Base-by-base conservation (phyloP, 345 rosid species). In the Excoecaria agallocha region DNA sequence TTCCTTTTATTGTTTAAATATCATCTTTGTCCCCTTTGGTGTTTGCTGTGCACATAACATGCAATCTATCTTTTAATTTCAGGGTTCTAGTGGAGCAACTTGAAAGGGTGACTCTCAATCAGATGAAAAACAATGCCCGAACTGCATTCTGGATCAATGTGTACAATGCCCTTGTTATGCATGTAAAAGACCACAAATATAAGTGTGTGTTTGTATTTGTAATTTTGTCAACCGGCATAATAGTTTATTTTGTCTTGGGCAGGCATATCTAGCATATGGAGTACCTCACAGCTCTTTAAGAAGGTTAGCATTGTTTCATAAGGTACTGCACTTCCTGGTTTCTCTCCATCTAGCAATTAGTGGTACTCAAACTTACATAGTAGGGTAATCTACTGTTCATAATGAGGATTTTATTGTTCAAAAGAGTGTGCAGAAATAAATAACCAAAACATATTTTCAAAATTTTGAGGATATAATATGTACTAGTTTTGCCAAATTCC, bases 191-290 rank as follows among this genome's bases (percentile, higher is more conserved):
- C 19, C 24, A 45, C 30, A 69, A 59, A 46, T 43, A 24, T 43
- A 67, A 43, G 30, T 61, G 12, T 66, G 5, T 52, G 48, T 22
- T 25, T 37, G 6, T 41, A 45, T 60, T 74, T 50, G 45, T 52
- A 63, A 60, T 70, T n/a, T 54, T 49, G 13, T 59, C 48, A 54
- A 62, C 56, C 15, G 22, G 50, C 39, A n/a, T 73, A 57, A 79
- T 69, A 41, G 30, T 45, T 51, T 25, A 8, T 10, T 74, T 72
- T 78, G 7, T 62, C 46, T 74, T 80, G 51, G 71, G 58, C 79
- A 92, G 98, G 98, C 96, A 72, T 92, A 89, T 77, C 80, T 94
- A 72, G 96, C 96, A 13, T 94, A 86, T 76, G 98, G 98, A 73
- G 83, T 89, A 72, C 94, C 94, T 35, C 87, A 85, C 63, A 74